Percentiles rank a stretch among this genome's conserved stretches.
Evolutionary conservation across 495 filamentous ascomycete species (phyloP).

Genomic region (Tuber calosporum): DNA sequence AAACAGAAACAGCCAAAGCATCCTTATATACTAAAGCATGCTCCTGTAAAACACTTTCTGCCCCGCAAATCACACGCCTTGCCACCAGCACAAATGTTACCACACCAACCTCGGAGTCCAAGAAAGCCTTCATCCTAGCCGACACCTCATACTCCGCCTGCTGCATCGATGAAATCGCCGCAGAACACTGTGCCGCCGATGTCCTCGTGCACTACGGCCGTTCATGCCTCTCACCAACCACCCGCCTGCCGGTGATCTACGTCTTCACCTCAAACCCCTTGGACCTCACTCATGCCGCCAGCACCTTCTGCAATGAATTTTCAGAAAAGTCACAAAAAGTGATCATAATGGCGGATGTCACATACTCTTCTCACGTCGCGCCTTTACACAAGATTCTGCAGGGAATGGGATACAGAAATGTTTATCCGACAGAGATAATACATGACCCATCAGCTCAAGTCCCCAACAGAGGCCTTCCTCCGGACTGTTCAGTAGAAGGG

Average conservation of each 20-base stretch:
- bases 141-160: constrained; percentile 96
- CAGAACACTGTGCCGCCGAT: constrained; percentile 85
- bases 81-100: constrained; percentile 32
- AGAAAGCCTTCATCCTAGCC: constrained; percentile 74
- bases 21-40: background rate
- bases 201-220: constrained; percentile 92
- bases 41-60: background rate
- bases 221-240: constrained; percentile 84
- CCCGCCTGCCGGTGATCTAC: constrained; percentile 81
- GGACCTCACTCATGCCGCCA: constrained; percentile 51
- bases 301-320: constrained; percentile 63
- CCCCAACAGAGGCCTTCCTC: constrained; percentile 62
- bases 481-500: background rate
- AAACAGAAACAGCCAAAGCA: constrained; percentile 11
- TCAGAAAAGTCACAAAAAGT: constrained; percentile 56
- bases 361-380: constrained; percentile 64
- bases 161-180: constrained; percentile 95
- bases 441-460: constrained; percentile 72
- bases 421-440: constrained; percentile 63
- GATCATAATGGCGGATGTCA: constrained; percentile 83
- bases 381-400: constrained; percentile 49
- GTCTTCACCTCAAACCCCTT: constrained; percentile 73
- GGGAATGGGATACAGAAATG: constrained; percentile 58
- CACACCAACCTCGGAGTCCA: constrained; percentile 29
- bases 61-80: background rate